Base-by-base conservation (phyloP, 2,329 filamentous ascomycete genomes). In the Leptosphaerulina australis region DNA sequence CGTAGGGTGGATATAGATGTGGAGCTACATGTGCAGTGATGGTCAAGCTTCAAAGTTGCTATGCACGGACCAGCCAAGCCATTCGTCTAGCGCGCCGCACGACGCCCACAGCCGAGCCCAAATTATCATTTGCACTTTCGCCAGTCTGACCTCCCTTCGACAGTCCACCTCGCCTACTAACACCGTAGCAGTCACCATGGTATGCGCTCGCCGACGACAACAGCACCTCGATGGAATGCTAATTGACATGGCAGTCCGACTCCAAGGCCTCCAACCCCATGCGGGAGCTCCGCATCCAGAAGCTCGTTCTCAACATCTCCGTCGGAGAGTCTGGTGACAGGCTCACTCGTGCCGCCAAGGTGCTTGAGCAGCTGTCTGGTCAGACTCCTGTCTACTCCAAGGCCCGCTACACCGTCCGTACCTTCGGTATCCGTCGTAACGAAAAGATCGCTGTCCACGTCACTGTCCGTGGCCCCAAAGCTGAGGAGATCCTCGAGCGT, bases 311-410 rank as follows among this genome's bases (percentile, higher is more conserved):
- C 78, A 97, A 97, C 88, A 97, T 97, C 82, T 97, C 90, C 72
- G 94, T 99, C 74, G 94, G 94, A 83, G 94, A 99, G 86, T 97
- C 93, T 88, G 94, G 94, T 90, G 94, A 99, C 84, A 96, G 94
- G 88, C 88, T 99, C 78, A 99, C 94, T 73, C 90, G 94, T 88
- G 94, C 94, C 77, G 94, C 94, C 77, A 99, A 99, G 88, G 94
- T 99, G 86, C 86, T 99, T 72, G 94, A 99, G 85, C 94, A 99
- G 86, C 85, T 99, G 79, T 91, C 86, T 81, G 94, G 94, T 92
- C 94, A 99, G 85, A 97, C 94, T 71, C 94, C 94, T 73, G 94
- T 99, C 82, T 99, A 99, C 91, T 96, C 90, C 91, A 99, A 99
- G 90, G 94, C 94, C 80, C 91, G 94, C 77, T 99, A 97, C 88